Base-by-base conservation (phyloP, 1,284 basidiomycete species). In the Gymnopus androsaceus region DNA sequence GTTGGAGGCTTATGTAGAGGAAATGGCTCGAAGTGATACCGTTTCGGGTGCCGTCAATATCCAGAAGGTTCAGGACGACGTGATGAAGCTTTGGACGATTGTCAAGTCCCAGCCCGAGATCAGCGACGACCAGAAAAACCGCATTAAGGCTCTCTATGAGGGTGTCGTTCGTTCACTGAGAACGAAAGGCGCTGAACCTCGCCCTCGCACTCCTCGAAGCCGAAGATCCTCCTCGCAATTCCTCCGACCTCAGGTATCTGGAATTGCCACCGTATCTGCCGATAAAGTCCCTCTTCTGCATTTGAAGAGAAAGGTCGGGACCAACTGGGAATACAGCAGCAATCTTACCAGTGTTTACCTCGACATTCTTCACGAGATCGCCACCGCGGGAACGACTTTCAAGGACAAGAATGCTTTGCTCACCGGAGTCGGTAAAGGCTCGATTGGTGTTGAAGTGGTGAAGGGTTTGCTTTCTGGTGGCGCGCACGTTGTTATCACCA, bases 401-500 rank as follows among this genome's bases (percentile, higher is more conserved):
- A 90, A 96, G 75, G 95, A 96, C 78, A 98, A 98, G 83, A 98
- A 98, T 66, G 96, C 96, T 1, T 83, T 99, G 33, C 83, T 98
- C 45, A 99, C 96, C 44, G 96, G 97, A 72, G 97, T 98, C 55
- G 96, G 96, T 56, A 95, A 94, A 70, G 96, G 94, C 23, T 97
- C 94, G 3, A 99, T 99, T 67, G 96, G 96, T 63, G 90, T 97
- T 57, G 97, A 99, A 74, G 93, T 98, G 63, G 81, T 99, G 64
- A 98, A 98, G 74, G 96, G 96, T 62, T 83, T 99, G 14, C 83
- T 99, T 28, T 92, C 95, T 38, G 97, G 96, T 58, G 97, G 96
- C 57, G 94, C 95, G 30, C 94, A 94, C 64, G 94, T 98, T 62
- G 89, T 99, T 48, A 91, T 99, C 74, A 99, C 96, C 25, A 99